Base-by-base conservation (phyloP, 208 protist genomes). In the Leptomonas seymouri region DNA sequence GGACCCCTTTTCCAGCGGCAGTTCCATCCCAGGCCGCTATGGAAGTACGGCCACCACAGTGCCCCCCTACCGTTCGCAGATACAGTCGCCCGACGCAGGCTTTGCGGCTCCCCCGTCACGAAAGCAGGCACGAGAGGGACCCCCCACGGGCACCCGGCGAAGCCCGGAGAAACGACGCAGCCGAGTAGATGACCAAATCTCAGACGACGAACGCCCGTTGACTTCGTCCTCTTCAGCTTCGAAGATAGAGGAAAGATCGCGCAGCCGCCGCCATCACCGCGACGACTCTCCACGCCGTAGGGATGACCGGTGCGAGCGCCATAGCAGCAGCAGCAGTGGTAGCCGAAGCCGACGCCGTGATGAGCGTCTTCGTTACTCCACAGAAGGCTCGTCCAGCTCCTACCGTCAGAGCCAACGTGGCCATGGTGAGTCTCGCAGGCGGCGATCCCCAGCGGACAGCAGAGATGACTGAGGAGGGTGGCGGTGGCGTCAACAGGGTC, bases 101-200 rank as follows among this genome's bases (percentile, higher is more conserved):
- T 7, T 28, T 9, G 31, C 54, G 5, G 34, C 3, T 9, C 34
- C 34, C 7, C 31, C 31, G n/a, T 14, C 31, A 1, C 54, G 39
- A 3, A 20, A n/a, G 42, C 39, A 62, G 23, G 2, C 28, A 1
- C 45, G 65, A 14, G 65, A 61, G 16, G 48, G 4, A 0, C 6
- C 7, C 15, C 3, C 15, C 2, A 49, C 39, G 20, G 18, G 3
- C 2, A 6, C 20, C n/a, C 41, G 44, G 18, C 58, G 44, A 20
- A 64, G 58, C 21, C 44, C 27, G 18, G 58, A 64, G 58, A 49
- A 25, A 44, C 44, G 25, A 14, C 58, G 58, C n/a, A n/a, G 58
- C 3, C 39, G 34, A 39, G 9, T 46, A 6, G 58, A 53, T 45
- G 56, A 45, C 15, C n/a, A 2, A 6, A 44, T 18, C 5, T 0